Evolutionary conservation across 179 eudicot species (phyloP), one percentile per base, ranked within the genome.

Genomic region (Vitellaria paradoxa): DNA sequence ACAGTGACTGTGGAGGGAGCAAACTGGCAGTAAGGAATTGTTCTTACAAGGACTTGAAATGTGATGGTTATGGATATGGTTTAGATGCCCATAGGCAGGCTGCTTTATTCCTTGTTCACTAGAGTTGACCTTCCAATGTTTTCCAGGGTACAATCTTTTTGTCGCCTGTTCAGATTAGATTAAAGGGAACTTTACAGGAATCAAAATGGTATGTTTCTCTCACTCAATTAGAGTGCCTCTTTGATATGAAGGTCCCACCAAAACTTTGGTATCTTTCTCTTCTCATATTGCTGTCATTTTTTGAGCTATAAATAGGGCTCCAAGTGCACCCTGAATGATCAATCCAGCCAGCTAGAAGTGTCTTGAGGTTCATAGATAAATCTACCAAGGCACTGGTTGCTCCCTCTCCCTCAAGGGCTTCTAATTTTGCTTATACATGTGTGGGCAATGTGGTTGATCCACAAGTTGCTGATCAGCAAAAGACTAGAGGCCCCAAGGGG

Each of bases 161-260:
- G 0, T 40, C 14, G 53, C 66, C 12, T 57, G 42, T 17, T 53
- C 17, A 5, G 68, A 26, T 65, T 30, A 40, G 65, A 62, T 47
- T n/a, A 64, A 37, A 67, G 37, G 74, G 61, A 53, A 45, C 9
- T 11, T 72, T 52, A 21, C 18, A 42, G 66, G 65, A 71, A 78
- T 67, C 74, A 79, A 42, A 75, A 52, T 69, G 66, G 66, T 72
- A 63, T 72, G 59, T 23, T 79, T 60, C 21, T 7, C 50, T 78
- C 78, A 79, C 70, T 74, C 74, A 74, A 68, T 2, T 30, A 30
- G 37, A 30, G 37, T 30, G 37, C 37, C 37, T 30, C 60, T 30
- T 30, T 65, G 73, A 73, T 79, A 67, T 79, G 15, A 37, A 73
- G 77, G 77, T 40, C 82, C 82, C 82, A 78, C 76, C 17, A 12